Evolutionary conservation across 2,329 filamentous ascomycete genomes (phyloP), one percentile per base, ranked within the genome.

Genomic region (Akanthomyces uredinophilus): DNA sequence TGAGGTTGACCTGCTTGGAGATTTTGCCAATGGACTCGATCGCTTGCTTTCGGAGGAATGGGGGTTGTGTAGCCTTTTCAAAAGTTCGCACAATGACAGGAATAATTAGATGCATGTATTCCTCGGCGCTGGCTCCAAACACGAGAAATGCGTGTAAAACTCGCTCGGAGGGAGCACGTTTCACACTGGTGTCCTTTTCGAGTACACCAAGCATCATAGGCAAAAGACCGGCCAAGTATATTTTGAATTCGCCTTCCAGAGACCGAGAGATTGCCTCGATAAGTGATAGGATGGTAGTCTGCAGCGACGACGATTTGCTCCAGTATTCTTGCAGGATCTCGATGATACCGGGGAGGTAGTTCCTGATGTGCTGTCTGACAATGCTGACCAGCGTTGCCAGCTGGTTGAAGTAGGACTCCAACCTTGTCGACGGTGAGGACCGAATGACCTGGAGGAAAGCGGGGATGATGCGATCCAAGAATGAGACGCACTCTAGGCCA

Each of bases 21-120:
- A 99, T 87, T 71, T 95, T 94, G 24, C 92, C 94, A 64, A 99
- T 87, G 0, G 92, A 96, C 70, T 99, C 96, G 67, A 99, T 98
- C 0, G 94, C 94, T 27, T 88, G 87, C 74, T 92, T 96, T 59
- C 92, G 85, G 53, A 97, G 86, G 63, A 88, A 88, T 1, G 85
- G 79, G 8, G 92, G 92, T 65, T 96, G 91, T 13, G 89, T 87
- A 37, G 89, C 85, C 70, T 92, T 96, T 73, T 99, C 94, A 70
- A 99, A 98, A 54, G 96, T 90, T 50, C 90, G 87, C 10, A 99
- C 93, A 70, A 99, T 92, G 41, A 96, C 92, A 0, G 95, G 95
- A 57, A 99, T 91, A 67, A 99, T 98, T 58, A 99, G 82, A 73
- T 99, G 95, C 95, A 99, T 99, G 74, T 99, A 99, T 73, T 99